Evolutionary conservation across 75 land plant genomes (phyloP).

Genomic region (Cryptomeria japonica): DNA sequence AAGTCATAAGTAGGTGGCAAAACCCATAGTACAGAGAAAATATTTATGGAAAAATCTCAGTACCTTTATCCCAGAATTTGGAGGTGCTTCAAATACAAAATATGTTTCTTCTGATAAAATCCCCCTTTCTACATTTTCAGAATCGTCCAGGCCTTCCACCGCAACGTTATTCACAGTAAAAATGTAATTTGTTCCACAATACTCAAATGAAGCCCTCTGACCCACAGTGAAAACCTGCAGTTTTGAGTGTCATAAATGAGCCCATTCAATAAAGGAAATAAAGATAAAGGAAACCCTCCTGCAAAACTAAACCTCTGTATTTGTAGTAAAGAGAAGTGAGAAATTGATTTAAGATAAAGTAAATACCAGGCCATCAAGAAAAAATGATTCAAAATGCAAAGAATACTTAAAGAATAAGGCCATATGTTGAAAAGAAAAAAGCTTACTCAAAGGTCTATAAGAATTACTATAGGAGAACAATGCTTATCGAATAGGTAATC

Average conservation of each 20-base stretch:
- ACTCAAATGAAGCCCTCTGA: conserved; percentile 83
- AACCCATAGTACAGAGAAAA: neutral
- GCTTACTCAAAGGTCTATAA: neutral
- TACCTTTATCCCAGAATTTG: conserved; percentile 86
- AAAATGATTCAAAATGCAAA: neutral
- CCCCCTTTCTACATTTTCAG: conserved; percentile 48
- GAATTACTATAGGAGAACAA: neutral
- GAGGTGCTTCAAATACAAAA: conserved; percentile 75
- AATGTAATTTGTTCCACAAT: conserved; percentile 69
- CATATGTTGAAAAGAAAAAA: neutral
- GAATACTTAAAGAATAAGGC: neutral
- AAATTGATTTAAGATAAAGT: neutral
- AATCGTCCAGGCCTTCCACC: conserved; percentile 59
- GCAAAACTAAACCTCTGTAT: neutral
- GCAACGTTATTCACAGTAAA: conserved; percentile 76
- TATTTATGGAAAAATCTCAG: neutral
- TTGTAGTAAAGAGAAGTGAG: neutral
- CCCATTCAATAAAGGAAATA: neutral
- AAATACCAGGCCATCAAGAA: neutral
- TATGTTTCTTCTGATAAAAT: conserved; percentile 61
- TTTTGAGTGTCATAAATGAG: neutral
- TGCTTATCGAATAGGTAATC: neutral
- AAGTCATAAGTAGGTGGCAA: neutral
- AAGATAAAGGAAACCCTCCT: neutral
- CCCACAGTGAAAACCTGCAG: conserved; percentile 84